Percentiles rank a stretch among this genome's conserved stretches.
phyloP scores from a whole-genome alignment of 345 rosid genomes.

The Cardamine occulta region DNA sequence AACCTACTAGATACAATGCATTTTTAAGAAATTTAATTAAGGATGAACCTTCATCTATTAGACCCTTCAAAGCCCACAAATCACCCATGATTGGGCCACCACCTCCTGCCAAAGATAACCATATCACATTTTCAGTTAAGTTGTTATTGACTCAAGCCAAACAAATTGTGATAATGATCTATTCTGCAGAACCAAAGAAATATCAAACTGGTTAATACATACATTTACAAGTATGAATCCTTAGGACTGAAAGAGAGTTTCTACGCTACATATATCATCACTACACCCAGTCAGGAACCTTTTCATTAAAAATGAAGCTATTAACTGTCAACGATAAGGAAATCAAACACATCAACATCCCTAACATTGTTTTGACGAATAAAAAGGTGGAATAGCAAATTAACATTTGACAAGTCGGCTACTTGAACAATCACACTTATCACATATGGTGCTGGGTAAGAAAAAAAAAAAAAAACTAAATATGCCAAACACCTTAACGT shows the following conservation, averaged over 20 bases:
- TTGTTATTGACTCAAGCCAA: slow-evolving; percentile 10
- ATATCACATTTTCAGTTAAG: slow-evolving; percentile 16
- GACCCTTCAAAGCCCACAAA: slow-evolving; percentile 98
- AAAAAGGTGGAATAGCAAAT: slow-evolving; percentile 9
- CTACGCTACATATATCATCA: slow-evolving; percentile 11
- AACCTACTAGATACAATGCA: slow-evolving; percentile 13
- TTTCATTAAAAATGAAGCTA: neutral
- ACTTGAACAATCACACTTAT: neutral
- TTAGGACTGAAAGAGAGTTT: neutral
- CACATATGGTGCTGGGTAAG: neutral
- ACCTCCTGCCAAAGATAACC: slow-evolving; percentile 68
- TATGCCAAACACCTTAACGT: slow-evolving; percentile 14
- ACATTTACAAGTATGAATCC: neutral
- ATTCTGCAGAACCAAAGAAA: neutral
- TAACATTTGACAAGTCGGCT: neutral
- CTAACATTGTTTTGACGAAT: slow-evolving; percentile 16
- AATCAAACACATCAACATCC: neutral
- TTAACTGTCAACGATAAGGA: neutral
- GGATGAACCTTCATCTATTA: slow-evolving; percentile 81
- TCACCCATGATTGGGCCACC: slow-evolving; percentile 99
- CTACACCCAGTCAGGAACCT: neutral
- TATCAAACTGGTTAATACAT: neutral
- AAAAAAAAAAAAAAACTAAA: neutral
- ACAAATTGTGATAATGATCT: neutral
- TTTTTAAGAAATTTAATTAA: slow-evolving; percentile 6